Evolutionary conservation across 106 monocot species (phyloP).

Genomic region (Gastrodia elata): DNA sequence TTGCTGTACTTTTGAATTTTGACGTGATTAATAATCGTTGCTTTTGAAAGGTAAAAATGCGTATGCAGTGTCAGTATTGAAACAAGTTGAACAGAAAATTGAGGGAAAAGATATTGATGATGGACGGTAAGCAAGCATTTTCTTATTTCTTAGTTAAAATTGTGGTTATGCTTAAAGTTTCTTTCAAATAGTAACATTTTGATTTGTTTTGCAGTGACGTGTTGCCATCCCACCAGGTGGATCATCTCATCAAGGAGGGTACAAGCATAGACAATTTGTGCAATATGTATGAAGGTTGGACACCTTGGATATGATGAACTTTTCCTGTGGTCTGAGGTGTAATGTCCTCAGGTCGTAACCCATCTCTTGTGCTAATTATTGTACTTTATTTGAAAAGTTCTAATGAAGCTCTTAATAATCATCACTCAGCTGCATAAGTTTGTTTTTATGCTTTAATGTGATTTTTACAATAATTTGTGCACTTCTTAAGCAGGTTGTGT

Average conservation of each 20-base stretch:
- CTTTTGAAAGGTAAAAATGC: slow-evolving; percentile 65
- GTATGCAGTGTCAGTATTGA: slow-evolving; percentile 79
- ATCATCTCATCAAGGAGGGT: slow-evolving; percentile 81
- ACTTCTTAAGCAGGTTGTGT: not conserved
- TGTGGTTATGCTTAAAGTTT: not conserved
- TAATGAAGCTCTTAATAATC: not conserved
- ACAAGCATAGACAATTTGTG: slow-evolving; percentile 91
- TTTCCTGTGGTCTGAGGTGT: slow-evolving; percentile 1
- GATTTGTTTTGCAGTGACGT: slow-evolving; percentile 36
- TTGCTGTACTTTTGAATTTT: not conserved
- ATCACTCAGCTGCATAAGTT: not conserved
- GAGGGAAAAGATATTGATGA: slow-evolving; percentile 69
- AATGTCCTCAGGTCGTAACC: not conserved
- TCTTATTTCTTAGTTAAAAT: not conserved
- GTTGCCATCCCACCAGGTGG: slow-evolving; percentile 66
- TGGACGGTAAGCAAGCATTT: slow-evolving; percentile 26
- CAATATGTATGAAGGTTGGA: slow-evolving; percentile 99
- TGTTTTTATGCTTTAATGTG: not conserved
- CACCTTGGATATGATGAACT: slow-evolving; percentile 85
- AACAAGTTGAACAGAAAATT: slow-evolving; percentile 75
- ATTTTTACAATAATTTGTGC: not conserved
- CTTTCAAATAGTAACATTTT: not conserved
- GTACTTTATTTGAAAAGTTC: not conserved
- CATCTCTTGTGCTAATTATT: not conserved
- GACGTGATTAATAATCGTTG: not conserved